Evolutionary conservation across 2,329 filamentous ascomycete species (phyloP).

Genomic region (Coniella vitis): DNA sequence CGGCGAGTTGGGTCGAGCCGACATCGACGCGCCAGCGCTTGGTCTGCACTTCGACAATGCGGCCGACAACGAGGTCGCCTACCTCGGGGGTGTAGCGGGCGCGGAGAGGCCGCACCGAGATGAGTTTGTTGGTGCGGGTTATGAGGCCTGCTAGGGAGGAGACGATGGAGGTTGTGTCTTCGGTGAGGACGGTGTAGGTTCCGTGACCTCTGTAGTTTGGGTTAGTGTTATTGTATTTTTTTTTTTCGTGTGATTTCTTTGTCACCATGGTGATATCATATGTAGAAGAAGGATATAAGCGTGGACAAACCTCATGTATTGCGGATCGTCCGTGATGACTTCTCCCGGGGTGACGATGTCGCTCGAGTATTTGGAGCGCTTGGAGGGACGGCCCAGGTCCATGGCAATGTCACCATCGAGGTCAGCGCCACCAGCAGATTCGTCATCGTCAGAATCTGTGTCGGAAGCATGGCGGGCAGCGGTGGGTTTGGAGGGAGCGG

Average conservation of each 20-base stretch:
- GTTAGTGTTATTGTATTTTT: background rate
- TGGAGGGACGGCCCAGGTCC: conserved; percentile 26
- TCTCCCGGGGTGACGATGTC: conserved; percentile 83
- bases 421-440: conserved; percentile 22
- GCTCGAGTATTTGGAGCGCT: conserved; percentile 28
- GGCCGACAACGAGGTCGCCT: conserved; percentile 87
- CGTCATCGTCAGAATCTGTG: conserved; percentile 29
- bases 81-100: conserved; percentile 95
- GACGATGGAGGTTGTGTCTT: conserved; percentile 61
- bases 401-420: conserved; percentile 40
- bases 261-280: background rate
- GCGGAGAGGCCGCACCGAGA: conserved; percentile 83
- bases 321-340: conserved; percentile 80
- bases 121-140: conserved; percentile 91
- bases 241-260: no score
- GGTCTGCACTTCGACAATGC: conserved; percentile 91
- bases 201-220: conserved; percentile 70
- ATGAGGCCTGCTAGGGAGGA: conserved; percentile 88
- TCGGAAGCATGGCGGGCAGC: conserved; percentile 9
- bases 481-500: conserved; percentile 8
- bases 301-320: conserved; percentile 75
- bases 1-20: conserved; percentile 76
- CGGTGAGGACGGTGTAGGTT: conserved; percentile 59
- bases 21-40: conserved; percentile 94
- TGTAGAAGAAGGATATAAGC: background rate